Percentiles rank a stretch among this genome's conserved stretches.
Evolutionary conservation across 73 alveolate species (phyloP).

Genomic region (Stentor coeruleus): DNA sequence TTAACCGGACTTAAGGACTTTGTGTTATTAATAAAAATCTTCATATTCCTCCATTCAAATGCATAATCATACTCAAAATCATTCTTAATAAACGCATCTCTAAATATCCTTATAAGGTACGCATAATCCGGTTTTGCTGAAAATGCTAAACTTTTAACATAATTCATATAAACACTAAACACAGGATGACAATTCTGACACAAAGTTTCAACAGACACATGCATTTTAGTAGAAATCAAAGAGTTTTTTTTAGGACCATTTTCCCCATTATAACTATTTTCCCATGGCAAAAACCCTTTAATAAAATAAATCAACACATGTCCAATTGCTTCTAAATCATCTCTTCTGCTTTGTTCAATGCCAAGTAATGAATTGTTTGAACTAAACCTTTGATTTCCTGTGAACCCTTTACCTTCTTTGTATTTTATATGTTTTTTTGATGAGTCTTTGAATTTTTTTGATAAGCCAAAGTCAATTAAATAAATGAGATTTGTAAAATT

Average conservation of each 20-base stretch:
- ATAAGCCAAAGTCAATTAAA: slow-evolving; percentile 46
- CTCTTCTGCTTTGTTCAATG: slow-evolving; percentile 66
- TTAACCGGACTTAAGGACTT: too few relatives aligned
- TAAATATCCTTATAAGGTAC: not conserved
- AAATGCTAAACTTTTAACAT: slow-evolving; percentile 74
- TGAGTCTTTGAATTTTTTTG: slow-evolving; percentile 41
- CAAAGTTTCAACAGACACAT: slow-evolving; percentile 12
- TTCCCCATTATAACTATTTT: slow-evolving; percentile 38
- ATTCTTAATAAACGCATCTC: slow-evolving; percentile 9
- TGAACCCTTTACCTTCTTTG: slow-evolving; percentile 55
- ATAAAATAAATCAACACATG: slow-evolving; percentile 53
- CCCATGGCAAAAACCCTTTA: slow-evolving; percentile 61
- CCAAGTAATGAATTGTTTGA: slow-evolving; percentile 60
- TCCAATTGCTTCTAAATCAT: slow-evolving; percentile 72
- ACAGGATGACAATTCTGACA: slow-evolving; percentile 23
- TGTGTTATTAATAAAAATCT: too few relatives aligned
- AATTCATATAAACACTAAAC: slow-evolving; percentile 45
- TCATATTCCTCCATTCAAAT: slow-evolving; percentile 26
- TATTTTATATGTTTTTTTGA: slow-evolving; percentile 62
- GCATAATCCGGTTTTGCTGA: slow-evolving; percentile 91
- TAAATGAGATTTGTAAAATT: slow-evolving; percentile 28
- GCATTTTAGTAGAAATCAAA: slow-evolving; percentile 30
- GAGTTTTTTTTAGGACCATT: slow-evolving; percentile 24
- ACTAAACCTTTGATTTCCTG: slow-evolving; percentile 81
- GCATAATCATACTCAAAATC: not conserved